phyloP scores from a whole-genome alignment of 2,329 filamentous ascomycete genomes.

The Furcasterigmium sp. region DNA sequence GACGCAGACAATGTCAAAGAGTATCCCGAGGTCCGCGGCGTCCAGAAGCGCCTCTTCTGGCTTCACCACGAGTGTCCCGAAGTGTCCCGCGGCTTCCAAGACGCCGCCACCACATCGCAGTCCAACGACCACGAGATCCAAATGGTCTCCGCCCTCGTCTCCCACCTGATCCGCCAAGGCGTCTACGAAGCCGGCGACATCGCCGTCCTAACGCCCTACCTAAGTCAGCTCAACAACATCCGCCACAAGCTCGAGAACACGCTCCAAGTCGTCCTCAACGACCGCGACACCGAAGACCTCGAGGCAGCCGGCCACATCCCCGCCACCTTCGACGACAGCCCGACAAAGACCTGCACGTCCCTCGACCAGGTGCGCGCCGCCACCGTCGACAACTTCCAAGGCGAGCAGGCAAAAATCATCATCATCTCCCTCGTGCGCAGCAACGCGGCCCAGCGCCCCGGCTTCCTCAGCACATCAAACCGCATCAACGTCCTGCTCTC shows the following conservation, averaged over 20 bases:
- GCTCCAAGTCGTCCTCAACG: constrained; percentile 59
- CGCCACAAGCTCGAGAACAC: constrained; percentile 34
- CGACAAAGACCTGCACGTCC: constrained; percentile 25
- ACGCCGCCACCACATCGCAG: constrained; percentile 36
- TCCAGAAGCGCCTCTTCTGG: constrained; percentile 54
- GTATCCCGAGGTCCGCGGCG: constrained; percentile 45
- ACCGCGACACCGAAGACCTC: constrained; percentile 55
- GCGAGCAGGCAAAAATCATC: constrained; percentile 68
- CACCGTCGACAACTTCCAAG: constrained; percentile 73
- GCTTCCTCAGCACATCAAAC: constrained; percentile 62
- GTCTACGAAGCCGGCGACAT: constrained; percentile 56
- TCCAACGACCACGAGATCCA: constrained; percentile 57
- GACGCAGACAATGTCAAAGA: constrained; percentile 36
- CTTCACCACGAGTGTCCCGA: constrained; percentile 51
- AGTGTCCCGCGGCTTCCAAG: constrained; percentile 21
- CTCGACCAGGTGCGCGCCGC: constrained; percentile 48
- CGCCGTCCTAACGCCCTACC: constrained; percentile 64
- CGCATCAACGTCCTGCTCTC: constrained; percentile 65
- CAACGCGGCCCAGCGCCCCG: constrained; percentile 51
- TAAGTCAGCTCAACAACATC: constrained; percentile 50
- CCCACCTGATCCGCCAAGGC: constrained; percentile 62
- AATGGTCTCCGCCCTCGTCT: constrained; percentile 58
- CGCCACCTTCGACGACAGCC: constrained; percentile 1
- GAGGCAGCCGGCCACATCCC: constrained; percentile 28
- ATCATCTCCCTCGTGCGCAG: constrained; percentile 67